Conservation (phyloP, 306 rosid genomes). For the Dryas octopetala region DNA sequence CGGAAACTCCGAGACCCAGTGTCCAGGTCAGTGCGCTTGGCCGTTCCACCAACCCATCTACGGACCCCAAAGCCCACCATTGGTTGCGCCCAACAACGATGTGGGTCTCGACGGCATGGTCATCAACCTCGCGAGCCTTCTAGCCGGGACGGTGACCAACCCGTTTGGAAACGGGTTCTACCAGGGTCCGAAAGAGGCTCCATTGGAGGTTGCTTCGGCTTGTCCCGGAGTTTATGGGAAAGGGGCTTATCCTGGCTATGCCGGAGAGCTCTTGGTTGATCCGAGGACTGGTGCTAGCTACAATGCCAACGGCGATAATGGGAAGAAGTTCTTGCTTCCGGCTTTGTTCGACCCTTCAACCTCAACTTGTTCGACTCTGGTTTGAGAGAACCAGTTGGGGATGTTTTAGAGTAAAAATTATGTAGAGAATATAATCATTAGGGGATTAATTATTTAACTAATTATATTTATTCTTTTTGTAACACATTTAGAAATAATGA, state of each 20-base stretch:
- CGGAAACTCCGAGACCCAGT: constrained; percentile 63
- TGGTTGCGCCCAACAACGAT: constrained; percentile 65
- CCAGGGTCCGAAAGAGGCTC: constrained; percentile 67
- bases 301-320: constrained; percentile 50
- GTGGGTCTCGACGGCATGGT: constrained; percentile 71
- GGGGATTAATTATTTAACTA: too few species aligned
- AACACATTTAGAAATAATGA: too few species aligned
- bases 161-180: constrained; percentile 61
- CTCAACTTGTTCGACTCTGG: constrained; percentile 51
- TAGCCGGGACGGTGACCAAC: constrained; percentile 58
- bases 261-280: constrained; percentile 49
- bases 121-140: constrained; percentile 48
- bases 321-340: constrained; percentile 56
- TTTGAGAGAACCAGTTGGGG: neutral
- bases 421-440: neutral
- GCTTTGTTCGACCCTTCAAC: constrained; percentile 56
- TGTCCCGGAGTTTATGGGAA: constrained; percentile 58
- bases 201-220: constrained; percentile 60
- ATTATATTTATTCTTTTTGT: too few species aligned
- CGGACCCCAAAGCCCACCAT: constrained; percentile 50
- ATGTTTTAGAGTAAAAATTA: neutral
- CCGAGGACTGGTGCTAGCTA: constrained; percentile 49
- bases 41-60: constrained; percentile 63
- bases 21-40: constrained; percentile 73
- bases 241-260: constrained; percentile 66